Evolutionary conservation across 2,329 filamentous ascomycete genomes (phyloP).

Genomic region (Alternaria brassicicola): DNA sequence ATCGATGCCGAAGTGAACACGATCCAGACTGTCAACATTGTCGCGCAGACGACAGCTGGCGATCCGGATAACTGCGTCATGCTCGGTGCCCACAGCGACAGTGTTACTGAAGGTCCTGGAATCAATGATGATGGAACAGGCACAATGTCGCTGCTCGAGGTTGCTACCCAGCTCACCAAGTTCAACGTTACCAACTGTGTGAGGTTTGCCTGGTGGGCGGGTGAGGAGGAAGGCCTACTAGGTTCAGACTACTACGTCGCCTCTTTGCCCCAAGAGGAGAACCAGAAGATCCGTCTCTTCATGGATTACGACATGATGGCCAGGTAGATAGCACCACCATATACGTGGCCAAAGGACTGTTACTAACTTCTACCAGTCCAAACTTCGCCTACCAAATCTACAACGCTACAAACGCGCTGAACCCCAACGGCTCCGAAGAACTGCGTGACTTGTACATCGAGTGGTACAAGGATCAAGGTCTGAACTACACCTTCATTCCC

Average conservation of each 20-base stretch:
- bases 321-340: slow-evolving; percentile 1
- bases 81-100: slow-evolving; percentile 51
- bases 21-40: slow-evolving; percentile 55
- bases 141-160: slow-evolving; percentile 49
- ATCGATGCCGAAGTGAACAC: slow-evolving; percentile 58
- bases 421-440: slow-evolving; percentile 47
- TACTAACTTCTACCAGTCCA: slow-evolving; percentile 19
- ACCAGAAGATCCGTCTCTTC: slow-evolving; percentile 50
- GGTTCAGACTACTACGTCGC: slow-evolving; percentile 50
- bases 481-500: slow-evolving; percentile 49
- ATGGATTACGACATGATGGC: slow-evolving; percentile 55
- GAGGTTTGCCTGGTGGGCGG: slow-evolving; percentile 50
- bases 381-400: slow-evolving; percentile 51
- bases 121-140: slow-evolving; percentile 53
- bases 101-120: slow-evolving; percentile 50
- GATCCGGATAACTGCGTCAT: slow-evolving; percentile 50
- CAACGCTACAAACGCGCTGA: slow-evolving; percentile 47
- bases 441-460: slow-evolving; percentile 47
- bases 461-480: slow-evolving; percentile 46
- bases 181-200: slow-evolving; percentile 50
- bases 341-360: neutral
- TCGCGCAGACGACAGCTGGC: slow-evolving; percentile 49
- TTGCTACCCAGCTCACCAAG: slow-evolving; percentile 49
- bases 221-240: slow-evolving; percentile 50
- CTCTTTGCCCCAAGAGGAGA: slow-evolving; percentile 42